A percentile compares a stretch with the other conserved stretches of the same genome.
phyloP scores from a whole-genome alignment of 805 yeast species.

The Scheffersomyces coipomensis region DNA sequence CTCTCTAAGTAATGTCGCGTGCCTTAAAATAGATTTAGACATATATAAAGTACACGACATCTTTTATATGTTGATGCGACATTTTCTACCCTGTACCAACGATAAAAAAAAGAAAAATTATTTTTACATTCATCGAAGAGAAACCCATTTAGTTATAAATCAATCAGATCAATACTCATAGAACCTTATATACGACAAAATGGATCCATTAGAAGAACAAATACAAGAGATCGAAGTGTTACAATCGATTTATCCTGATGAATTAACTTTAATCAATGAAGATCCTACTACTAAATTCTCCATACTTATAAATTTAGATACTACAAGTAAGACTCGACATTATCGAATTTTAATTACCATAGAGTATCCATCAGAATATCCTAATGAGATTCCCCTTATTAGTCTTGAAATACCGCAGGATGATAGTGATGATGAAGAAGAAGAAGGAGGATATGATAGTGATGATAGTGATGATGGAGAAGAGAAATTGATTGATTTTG shows the following conservation, averaged over 20 bases:
- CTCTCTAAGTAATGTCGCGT: too few relatives aligned
- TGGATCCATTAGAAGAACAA: constrained; percentile 85
- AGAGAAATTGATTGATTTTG: constrained; percentile 50
- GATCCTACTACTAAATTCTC: constrained; percentile 37
- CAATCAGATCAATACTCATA: too few relatives aligned
- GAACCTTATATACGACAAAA: too few relatives aligned
- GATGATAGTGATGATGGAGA: constrained; percentile 23
- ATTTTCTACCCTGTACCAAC: too few relatives aligned
- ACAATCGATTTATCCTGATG: constrained; percentile 92
- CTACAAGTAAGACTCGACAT: constrained; percentile 60
- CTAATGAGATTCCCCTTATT: constrained; percentile 72
- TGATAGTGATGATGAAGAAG: constrained; percentile 25
- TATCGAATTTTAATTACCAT: constrained; percentile 53
- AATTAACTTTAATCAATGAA: constrained; percentile 47
- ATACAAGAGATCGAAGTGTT: constrained; percentile 86
- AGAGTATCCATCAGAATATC: constrained; percentile 74
- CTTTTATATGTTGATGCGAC: too few relatives aligned
- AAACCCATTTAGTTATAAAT: too few relatives aligned
- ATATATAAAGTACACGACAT: too few relatives aligned
- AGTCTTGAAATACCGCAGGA: constrained; percentile 31
- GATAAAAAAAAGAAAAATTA: too few relatives aligned
- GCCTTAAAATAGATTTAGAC: too few relatives aligned
- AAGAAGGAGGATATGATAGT: constrained; percentile 26
- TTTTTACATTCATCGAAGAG: too few relatives aligned
- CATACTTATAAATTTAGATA: constrained; percentile 64